phyloP scores from a whole-genome alignment of 139 green algal species.

The Chlamydomonas sp. region DNA sequence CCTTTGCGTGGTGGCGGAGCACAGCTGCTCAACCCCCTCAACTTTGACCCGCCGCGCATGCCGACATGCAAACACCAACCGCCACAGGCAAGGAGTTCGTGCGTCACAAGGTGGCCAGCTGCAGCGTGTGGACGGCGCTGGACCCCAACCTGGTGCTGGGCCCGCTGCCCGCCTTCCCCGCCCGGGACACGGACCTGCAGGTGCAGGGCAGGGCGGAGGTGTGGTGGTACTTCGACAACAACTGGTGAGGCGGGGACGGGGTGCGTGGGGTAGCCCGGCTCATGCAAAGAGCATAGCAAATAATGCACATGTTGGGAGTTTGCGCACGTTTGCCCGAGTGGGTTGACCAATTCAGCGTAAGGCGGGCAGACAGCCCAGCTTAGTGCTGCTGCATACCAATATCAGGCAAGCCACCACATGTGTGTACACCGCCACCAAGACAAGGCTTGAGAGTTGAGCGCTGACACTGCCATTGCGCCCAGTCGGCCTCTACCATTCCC shows the following conservation, averaged over 20 bases:
- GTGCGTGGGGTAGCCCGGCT: background rate
- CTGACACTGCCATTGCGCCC: too few relatives aligned
- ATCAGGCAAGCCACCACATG: too few relatives aligned
- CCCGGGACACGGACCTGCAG: background rate
- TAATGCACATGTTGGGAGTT: too few relatives aligned
- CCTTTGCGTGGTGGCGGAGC: too few relatives aligned
- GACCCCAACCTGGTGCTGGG: background rate
- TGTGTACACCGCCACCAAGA: too few relatives aligned
- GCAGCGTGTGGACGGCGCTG: background rate
- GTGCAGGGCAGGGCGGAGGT: background rate
- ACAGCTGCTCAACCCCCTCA: background rate
- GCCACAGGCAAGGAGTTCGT: constrained; percentile 9
- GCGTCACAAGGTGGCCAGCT: background rate
- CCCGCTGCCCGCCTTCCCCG: background rate
- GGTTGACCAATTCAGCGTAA: too few relatives aligned
- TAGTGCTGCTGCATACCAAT: too few relatives aligned
- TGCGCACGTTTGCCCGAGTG: too few relatives aligned
- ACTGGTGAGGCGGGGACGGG: background rate
- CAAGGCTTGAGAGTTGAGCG: too few relatives aligned
- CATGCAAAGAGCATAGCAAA: background rate
- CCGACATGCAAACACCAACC: background rate
- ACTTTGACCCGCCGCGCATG: background rate
- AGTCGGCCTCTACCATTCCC: too few relatives aligned
- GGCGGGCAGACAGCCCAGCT: too few relatives aligned
- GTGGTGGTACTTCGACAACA: background rate